phyloP scores from a whole-genome alignment of 306 rosid genomes.

The Ceratonia siliqua region DNA sequence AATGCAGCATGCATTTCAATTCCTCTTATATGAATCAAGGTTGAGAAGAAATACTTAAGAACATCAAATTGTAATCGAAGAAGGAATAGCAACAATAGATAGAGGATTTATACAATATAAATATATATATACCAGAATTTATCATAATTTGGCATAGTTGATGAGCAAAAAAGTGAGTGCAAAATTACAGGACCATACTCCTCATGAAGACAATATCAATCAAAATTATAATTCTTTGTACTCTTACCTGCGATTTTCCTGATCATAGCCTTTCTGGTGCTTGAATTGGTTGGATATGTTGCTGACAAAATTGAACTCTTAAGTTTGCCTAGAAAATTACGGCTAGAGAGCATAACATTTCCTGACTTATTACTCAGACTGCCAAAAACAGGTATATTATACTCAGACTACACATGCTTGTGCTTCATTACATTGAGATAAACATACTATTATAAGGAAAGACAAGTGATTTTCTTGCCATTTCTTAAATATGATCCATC shows the following conservation, averaged over 20 bases:
- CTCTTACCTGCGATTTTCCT: neutral
- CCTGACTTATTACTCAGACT: neutral
- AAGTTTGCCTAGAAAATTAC: neutral
- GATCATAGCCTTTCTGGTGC: neutral
- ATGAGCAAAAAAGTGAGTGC: no score
- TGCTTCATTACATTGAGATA: slow-evolving; percentile 17
- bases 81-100: neutral
- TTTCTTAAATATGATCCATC: slow-evolving; percentile 11
- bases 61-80: no score
- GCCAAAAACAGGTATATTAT: neutral
- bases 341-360: neutral
- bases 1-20: no score
- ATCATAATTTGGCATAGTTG: no score
- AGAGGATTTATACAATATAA: no score
- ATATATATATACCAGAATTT: no score
- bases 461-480: slow-evolving; percentile 2
- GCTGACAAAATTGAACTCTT: slow-evolving; percentile 31
- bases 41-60: no score
- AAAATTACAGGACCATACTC: neutral
- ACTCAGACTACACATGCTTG: slow-evolving; percentile 13
- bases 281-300: neutral
- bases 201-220: neutral
- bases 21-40: no score
- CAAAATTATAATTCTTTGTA: neutral
- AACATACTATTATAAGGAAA: slow-evolving; percentile 10